These are phyloP conservation scores for Tulasnella sp. DNA, from an alignment of 768 basidiomycete genomes.

Conservation along the genomic window DNA sequence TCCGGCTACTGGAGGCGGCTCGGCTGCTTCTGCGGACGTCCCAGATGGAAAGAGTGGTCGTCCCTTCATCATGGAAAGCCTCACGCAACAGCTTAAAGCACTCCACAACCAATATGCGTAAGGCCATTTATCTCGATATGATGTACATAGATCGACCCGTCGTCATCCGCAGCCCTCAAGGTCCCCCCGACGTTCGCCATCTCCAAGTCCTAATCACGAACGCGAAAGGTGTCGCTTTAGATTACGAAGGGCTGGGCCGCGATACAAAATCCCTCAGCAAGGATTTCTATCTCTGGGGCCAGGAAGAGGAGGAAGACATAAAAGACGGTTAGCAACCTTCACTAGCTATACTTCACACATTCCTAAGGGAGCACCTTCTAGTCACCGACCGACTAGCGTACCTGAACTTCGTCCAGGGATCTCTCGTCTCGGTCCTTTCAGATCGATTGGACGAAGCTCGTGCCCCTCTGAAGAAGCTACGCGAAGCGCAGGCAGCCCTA, in stretches of 20 bases:
- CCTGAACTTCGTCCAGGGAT: conserved; percentile 71
- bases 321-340: conserved; percentile 44
- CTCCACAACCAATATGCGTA: conserved; percentile 28
- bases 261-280: conserved; percentile 73
- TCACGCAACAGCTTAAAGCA: conserved; percentile 15
- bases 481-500: conserved; percentile 63
- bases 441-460: conserved; percentile 62
- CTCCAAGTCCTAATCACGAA: conserved; percentile 75
- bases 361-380: conserved; percentile 34
- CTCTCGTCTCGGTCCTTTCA: conserved; percentile 59
- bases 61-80: conserved; percentile 20
- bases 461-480: conserved; percentile 62
- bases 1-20: background rate
- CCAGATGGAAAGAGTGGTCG: conserved; percentile 10
- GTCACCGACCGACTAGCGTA: conserved; percentile 80
- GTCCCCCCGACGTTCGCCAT: conserved; percentile 25
- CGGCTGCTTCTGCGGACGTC: background rate
- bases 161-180: conserved; percentile 22
- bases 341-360: background rate
- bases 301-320: conserved; percentile 63
- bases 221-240: conserved; percentile 73
- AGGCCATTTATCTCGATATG: background rate
- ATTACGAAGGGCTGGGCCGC: conserved; percentile 62
- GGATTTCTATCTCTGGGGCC: conserved; percentile 83
- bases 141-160: background rate